phyloP scores from a whole-genome alignment of 192 early-diverging fungal genomes.

The Backusella macrospora region DNA sequence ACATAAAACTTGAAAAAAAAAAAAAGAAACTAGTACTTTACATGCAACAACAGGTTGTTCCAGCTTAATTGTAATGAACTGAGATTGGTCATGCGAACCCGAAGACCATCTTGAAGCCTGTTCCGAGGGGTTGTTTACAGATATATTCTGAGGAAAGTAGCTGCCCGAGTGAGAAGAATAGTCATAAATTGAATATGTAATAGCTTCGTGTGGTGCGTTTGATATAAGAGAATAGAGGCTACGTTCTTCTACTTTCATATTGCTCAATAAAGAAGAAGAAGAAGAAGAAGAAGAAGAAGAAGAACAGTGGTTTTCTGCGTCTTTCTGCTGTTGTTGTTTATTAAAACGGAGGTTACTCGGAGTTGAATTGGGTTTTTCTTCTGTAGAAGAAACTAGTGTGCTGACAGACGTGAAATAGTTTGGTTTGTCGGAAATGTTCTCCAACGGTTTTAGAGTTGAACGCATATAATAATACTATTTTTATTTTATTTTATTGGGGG shows the following conservation, averaged over 20 bases:
- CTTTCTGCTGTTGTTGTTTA: background rate
- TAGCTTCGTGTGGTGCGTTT: background rate
- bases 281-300: background rate
- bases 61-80: conserved; percentile 91
- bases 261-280: background rate
- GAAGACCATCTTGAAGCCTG: conserved; percentile 92
- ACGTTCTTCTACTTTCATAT: conserved; percentile 4
- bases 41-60: conserved; percentile 83
- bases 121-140: conserved; percentile 81
- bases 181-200: conserved; percentile 65
- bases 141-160: conserved; percentile 87
- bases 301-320: background rate
- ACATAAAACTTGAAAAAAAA: background rate
- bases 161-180: conserved; percentile 84
- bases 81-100: conserved; percentile 84
- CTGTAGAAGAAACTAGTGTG: background rate
- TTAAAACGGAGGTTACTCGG: conserved; percentile 11
- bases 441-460: conserved; percentile 11
- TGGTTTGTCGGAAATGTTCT: conserved; percentile 9
- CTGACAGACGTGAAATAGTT: conserved; percentile 1
- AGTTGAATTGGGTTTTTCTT: background rate
- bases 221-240: background rate
- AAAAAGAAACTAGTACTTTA: conserved; percentile 39
- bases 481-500: background rate
- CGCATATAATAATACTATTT: background rate